Conservation (phyloP, 2,329 filamentous ascomycete genomes). For the Fonsecaea erecta region DNA sequence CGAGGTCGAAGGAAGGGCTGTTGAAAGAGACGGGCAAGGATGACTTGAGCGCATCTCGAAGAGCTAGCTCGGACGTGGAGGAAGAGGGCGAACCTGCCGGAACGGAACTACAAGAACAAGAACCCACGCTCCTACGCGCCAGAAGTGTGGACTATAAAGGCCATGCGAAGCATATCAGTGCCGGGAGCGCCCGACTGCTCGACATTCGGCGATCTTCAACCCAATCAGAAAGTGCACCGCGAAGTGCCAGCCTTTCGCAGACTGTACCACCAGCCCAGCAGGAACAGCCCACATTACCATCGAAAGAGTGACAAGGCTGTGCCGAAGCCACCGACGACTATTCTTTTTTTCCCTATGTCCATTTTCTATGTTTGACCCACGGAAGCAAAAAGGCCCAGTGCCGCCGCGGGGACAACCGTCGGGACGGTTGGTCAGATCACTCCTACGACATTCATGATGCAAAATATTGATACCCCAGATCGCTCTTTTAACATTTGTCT, state of each 20-base stretch:
- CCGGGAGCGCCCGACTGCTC: conserved; percentile 75
- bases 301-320: conserved; percentile 11
- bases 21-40: conserved; percentile 56
- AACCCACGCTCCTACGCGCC: conserved; percentile 55
- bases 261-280: conserved; percentile 15
- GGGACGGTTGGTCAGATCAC: background rate
- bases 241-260: conserved; percentile 24
- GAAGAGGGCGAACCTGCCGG: conserved; percentile 34
- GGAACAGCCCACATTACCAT: conserved; percentile 10
- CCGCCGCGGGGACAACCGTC: conserved; percentile 6
- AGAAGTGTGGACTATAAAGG: conserved; percentile 71
- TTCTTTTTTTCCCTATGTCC: conserved; percentile 23
- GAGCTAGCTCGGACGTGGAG: conserved; percentile 44
- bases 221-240: conserved; percentile 49
- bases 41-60: conserved; percentile 39
- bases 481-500: conserved; percentile 25
- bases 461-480: conserved; percentile 25
- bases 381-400: background rate
- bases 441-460: conserved; percentile 28
- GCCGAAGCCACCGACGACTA: background rate
- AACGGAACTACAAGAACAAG: conserved; percentile 29
- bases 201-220: conserved; percentile 65
- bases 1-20: conserved; percentile 67
- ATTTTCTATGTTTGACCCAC: conserved; percentile 17
- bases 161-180: conserved; percentile 74